Conservation (phyloP, 164 flowering plant species). For the Umbilicus rupestris region DNA sequence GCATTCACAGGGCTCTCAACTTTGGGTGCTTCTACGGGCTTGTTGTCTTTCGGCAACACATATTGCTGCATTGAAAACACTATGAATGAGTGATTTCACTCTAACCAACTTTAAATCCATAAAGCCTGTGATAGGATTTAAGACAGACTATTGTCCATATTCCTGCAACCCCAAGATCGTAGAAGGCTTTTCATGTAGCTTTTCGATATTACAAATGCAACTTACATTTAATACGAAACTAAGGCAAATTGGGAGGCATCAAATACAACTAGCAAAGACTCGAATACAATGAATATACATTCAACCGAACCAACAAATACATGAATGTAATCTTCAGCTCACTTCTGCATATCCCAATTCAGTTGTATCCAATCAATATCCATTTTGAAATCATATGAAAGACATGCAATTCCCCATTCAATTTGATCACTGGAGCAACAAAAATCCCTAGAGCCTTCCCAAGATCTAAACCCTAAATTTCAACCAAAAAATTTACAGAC, state of each 20-base stretch:
- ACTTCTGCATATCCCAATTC: no score
- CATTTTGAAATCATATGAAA: no score
- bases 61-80: slow-evolving; percentile 30
- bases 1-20: slow-evolving; percentile 18
- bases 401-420: no score
- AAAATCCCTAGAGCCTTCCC: no score
- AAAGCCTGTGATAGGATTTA: no score
- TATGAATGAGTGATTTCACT: background rate
- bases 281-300: background rate
- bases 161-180: background rate
- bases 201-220: background rate
- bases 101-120: background rate
- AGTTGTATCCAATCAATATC: no score
- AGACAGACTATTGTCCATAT: background rate
- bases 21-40: slow-evolving; percentile 26
- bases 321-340: no score
- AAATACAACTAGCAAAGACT: background rate
- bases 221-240: background rate
- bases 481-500: no score
- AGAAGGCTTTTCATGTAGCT: background rate
- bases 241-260: no score
- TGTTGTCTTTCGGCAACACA: slow-evolving; percentile 24
- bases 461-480: no score
- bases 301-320: no score
- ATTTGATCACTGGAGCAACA: no score